Percentiles rank a stretch among this genome's conserved stretches.
Evolutionary conservation across 192 early-diverging fungal genomes (phyloP).

Genomic region (Mortierella hygrophila): DNA sequence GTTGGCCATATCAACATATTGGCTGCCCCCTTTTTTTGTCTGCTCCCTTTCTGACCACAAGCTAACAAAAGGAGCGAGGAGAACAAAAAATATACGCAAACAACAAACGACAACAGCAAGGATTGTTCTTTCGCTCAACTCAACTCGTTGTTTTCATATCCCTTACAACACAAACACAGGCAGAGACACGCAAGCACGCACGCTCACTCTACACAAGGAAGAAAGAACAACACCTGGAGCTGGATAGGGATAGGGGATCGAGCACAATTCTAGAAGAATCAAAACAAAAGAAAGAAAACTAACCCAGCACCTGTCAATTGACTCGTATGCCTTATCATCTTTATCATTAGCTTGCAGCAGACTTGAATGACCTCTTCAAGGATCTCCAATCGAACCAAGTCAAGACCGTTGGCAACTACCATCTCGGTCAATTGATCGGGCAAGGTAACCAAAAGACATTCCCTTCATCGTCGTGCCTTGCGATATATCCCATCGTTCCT

Average conservation of each 20-base stretch:
- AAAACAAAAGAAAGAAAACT: not conserved
- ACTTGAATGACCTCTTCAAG: constrained; percentile 72
- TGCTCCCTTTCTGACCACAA: constrained; percentile 1
- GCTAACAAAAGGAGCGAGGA: not conserved
- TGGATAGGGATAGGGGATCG: not conserved
- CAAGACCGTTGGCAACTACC: constrained; percentile 67
- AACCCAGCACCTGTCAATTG: constrained; percentile 4
- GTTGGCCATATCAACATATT: not conserved
- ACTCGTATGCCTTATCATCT: constrained; percentile 5
- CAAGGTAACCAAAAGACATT: constrained; percentile 53
- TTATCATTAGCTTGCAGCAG: constrained; percentile 64
- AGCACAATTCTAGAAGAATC: not conserved
- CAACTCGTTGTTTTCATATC: not conserved
- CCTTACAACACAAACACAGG: not conserved
- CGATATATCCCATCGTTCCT: not conserved
- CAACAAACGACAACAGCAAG: not conserved
- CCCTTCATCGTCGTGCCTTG: not conserved
- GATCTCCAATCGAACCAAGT: constrained; percentile 68
- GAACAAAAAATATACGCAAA: not conserved
- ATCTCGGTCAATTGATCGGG: constrained; percentile 66
- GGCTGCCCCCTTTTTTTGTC: not conserved
- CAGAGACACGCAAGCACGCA: not conserved
- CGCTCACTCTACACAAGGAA: not conserved
- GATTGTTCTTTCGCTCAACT: not conserved
- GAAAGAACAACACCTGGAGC: not conserved